Conservation (phyloP, 495 filamentous ascomycete species). For the Aspergillus campestris region DNA sequence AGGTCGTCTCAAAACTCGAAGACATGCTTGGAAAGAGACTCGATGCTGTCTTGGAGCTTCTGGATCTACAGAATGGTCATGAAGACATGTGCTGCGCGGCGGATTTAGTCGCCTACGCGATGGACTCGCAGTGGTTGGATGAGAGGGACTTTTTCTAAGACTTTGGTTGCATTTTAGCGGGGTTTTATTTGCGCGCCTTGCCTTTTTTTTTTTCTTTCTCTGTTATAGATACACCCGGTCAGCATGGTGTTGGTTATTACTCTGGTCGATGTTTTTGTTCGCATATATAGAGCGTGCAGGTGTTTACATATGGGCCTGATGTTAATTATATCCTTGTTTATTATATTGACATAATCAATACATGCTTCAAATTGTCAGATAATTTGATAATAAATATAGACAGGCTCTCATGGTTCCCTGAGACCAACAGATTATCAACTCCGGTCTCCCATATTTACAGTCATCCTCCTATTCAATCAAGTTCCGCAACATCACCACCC, state of each 20-base stretch:
- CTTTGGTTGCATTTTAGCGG: background rate
- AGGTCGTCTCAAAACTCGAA: constrained; percentile 17
- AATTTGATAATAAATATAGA: too few species aligned
- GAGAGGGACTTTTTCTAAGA: constrained; percentile 34
- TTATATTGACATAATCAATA: too few species aligned
- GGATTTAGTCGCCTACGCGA: constrained; percentile 40
- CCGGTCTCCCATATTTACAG: background rate
- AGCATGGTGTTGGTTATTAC: too few species aligned
- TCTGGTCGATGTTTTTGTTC: too few species aligned
- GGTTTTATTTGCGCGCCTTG: background rate
- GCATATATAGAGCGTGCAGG: too few species aligned
- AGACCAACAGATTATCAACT: background rate
- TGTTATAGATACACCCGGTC: too few species aligned
- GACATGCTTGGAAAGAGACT: constrained; percentile 28
- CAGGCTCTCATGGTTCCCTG: too few species aligned
- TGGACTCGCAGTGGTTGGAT: constrained; percentile 37
- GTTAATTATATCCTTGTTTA: too few species aligned
- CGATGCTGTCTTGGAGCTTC: constrained; percentile 22
- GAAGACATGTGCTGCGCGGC: constrained; percentile 43
- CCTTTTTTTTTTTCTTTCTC: too few species aligned
- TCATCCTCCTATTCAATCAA: constrained; percentile 22
- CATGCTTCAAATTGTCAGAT: too few species aligned
- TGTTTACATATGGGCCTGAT: too few species aligned
- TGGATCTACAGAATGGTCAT: constrained; percentile 33
- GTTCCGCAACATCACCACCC: constrained; percentile 31